These are phyloP conservation scores for Cladosporium velox DNA, from an alignment of 2,329 filamentous ascomycete species.

Conservation along the genomic window DNA sequence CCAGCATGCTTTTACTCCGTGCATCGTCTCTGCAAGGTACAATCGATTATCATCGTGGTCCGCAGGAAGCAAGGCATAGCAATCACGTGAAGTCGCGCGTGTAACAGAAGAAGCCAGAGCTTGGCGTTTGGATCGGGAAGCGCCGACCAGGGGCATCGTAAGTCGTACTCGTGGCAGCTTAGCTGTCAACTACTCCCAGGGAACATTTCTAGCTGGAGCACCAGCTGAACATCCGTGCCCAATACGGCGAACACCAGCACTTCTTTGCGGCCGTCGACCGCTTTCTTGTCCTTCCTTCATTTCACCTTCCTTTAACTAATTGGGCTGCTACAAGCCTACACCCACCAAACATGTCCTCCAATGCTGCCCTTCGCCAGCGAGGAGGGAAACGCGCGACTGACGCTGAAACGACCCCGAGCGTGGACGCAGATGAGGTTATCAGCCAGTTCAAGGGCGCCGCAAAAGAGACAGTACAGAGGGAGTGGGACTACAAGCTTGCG, in stretches of 20 bases:
- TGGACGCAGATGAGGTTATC: conserved; percentile 43
- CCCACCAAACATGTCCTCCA: conserved; percentile 12
- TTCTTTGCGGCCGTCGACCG: conserved; percentile 8
- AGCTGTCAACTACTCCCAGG: conserved; percentile 14
- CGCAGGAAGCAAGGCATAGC: conserved; percentile 7
- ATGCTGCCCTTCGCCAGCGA: conserved; percentile 25
- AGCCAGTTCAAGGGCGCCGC: conserved; percentile 39
- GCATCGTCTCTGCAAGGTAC: neutral
- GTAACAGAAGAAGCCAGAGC: too few species aligned
- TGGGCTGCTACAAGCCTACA: neutral
- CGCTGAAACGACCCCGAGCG: conserved; percentile 24
- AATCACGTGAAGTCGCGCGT: neutral
- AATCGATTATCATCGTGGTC: neutral
- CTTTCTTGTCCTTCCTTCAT: conserved; percentile 18
- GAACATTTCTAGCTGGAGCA: conserved; percentile 12
- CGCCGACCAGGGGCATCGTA: conserved; percentile 7
- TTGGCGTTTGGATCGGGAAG: neutral
- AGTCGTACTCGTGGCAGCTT: conserved; percentile 1
- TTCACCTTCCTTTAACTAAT: conserved; percentile 6
- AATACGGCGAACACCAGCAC: conserved; percentile 12
- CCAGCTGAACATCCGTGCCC: conserved; percentile 4
- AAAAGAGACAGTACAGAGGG: conserved; percentile 42
- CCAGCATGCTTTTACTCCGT: neutral
- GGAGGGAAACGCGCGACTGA: conserved; percentile 29
- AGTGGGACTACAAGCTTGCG: conserved; percentile 82